Evolutionary conservation across 352 stramenopile species (phyloP).

Genomic region (Pythium aristosporum): DNA sequence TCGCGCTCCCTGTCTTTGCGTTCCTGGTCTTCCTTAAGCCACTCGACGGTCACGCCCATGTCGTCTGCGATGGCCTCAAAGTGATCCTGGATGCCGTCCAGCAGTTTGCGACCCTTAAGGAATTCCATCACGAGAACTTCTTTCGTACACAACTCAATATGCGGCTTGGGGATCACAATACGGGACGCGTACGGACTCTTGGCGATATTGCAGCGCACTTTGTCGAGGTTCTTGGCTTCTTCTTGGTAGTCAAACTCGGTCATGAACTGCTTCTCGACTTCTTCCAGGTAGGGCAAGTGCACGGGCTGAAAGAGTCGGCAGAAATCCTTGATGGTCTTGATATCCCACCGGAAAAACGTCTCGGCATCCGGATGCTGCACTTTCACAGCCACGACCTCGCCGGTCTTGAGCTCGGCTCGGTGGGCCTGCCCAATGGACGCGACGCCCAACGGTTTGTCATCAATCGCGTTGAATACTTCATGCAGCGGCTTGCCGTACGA

Average conservation of each 20-base stretch:
- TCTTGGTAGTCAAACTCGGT: slow-evolving; percentile 97
- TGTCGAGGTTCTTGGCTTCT: slow-evolving; percentile 90
- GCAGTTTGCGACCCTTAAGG: slow-evolving; percentile 81
- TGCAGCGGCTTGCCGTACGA: slow-evolving; percentile 58
- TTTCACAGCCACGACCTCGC: slow-evolving; percentile 84
- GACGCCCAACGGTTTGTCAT: slow-evolving; percentile 68
- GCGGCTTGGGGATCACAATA: slow-evolving; percentile 84
- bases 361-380: slow-evolving; percentile 95
- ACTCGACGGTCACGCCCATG: slow-evolving; percentile 82
- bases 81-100: slow-evolving; percentile 90
- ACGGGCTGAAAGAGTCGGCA: slow-evolving; percentile 93
- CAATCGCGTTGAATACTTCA: slow-evolving; percentile 63
- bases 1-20: slow-evolving; percentile 66
- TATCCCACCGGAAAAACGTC: slow-evolving; percentile 93
- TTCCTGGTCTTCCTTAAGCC: slow-evolving; percentile 78
- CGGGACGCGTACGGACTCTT: slow-evolving; percentile 66
- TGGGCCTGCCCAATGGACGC: slow-evolving; percentile 86
- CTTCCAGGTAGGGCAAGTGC: slow-evolving; percentile 91
- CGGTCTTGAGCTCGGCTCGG: slow-evolving; percentile 65
- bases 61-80: slow-evolving; percentile 86
- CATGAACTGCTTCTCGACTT: slow-evolving; percentile 98
- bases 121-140: slow-evolving; percentile 96
- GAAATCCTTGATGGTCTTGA: slow-evolving; percentile 96
- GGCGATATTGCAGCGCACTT: slow-evolving; percentile 88
- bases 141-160: slow-evolving; percentile 91